Percentiles rank a stretch among this genome's conserved stretches.
Evolutionary conservation across 495 filamentous ascomycete genomes (phyloP).

Genomic region (Tuber borchii): DNA sequence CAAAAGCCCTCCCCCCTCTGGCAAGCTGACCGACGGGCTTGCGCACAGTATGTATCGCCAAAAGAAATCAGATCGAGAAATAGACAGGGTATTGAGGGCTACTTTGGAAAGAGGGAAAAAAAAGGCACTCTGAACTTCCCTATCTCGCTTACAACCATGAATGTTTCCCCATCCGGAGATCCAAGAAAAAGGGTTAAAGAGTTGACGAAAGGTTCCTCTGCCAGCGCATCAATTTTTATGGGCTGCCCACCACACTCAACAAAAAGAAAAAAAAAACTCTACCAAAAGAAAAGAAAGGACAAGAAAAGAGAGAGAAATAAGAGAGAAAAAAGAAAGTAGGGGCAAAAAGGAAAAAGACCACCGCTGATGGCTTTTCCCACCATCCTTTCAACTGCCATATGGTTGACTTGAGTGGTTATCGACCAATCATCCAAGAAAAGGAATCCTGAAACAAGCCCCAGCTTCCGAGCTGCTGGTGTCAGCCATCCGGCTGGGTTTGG

Average conservation of each 20-base stretch:
- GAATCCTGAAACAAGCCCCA: conserved; percentile 39
- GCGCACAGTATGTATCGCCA: conserved; percentile 21
- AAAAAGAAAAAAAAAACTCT: conserved; percentile 20
- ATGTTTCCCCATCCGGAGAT: conserved; percentile 38
- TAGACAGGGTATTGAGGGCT: conserved; percentile 34
- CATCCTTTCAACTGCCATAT: conserved; percentile 22
- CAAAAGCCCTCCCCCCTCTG: conserved; percentile 6
- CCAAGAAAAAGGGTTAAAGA: conserved; percentile 25
- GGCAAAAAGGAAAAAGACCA: neutral
- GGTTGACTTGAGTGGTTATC: conserved; percentile 36
- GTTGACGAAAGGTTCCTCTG: conserved; percentile 36
- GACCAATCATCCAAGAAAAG: conserved; percentile 25
- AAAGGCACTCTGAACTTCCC: conserved; percentile 33
- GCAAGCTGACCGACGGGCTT: conserved; percentile 32
- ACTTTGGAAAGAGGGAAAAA: conserved; percentile 24
- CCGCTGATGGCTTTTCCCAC: conserved; percentile 2
- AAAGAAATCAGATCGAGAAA: conserved; percentile 32
- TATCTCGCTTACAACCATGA: conserved; percentile 40
- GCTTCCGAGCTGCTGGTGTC: conserved; percentile 39
- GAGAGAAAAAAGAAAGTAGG: neutral
- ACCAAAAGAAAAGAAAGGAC: neutral
- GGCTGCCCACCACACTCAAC: conserved; percentile 35
- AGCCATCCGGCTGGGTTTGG: conserved; percentile 36
- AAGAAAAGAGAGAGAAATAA: neutral
- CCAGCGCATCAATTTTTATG: conserved; percentile 40